Evolutionary conservation across 2,329 filamentous ascomycete species (phyloP).

Genomic region (Lasiodiplodia sp.): DNA sequence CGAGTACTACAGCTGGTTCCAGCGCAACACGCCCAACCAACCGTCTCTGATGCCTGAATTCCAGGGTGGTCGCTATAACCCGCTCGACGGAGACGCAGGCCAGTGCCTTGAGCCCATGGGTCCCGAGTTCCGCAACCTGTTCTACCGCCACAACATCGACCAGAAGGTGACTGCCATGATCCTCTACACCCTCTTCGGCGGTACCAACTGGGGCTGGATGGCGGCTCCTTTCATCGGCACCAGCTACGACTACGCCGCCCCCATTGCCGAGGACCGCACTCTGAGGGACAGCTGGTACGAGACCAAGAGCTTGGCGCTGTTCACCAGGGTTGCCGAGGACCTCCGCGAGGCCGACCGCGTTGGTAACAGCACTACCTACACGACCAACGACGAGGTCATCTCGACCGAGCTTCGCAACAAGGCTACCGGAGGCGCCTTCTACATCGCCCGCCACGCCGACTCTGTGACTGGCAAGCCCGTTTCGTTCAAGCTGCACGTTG

Average conservation of each 20-base stretch:
- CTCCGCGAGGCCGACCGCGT: constrained; percentile 62
- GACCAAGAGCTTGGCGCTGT: constrained; percentile 67
- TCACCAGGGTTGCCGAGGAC: constrained; percentile 65
- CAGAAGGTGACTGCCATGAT: constrained; percentile 67
- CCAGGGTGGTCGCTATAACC: constrained; percentile 67
- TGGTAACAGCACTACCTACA: constrained; percentile 58
- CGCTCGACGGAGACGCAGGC: constrained; percentile 66
- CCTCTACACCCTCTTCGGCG: constrained; percentile 71
- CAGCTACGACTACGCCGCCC: constrained; percentile 70
- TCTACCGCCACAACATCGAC: constrained; percentile 68
- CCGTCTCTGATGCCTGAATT: constrained; percentile 66
- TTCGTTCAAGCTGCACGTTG: constrained; percentile 62
- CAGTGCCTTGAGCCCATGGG: constrained; percentile 63
- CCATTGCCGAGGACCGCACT: constrained; percentile 66
- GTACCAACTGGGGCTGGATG: constrained; percentile 69
- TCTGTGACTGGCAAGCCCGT: constrained; percentile 61
- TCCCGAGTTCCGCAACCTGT: constrained; percentile 68
- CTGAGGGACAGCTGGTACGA: constrained; percentile 69
- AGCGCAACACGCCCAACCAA: constrained; percentile 51
- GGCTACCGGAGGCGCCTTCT: constrained; percentile 64
- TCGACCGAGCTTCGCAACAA: constrained; percentile 66
- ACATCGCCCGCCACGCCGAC: constrained; percentile 63
- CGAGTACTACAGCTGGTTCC: constrained; percentile 58
- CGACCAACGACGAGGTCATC: constrained; percentile 61
- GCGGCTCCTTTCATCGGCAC: constrained; percentile 65